Evolutionary conservation across 805 yeast genomes (phyloP), one percentile per base, ranked within the genome.

Genomic region (Kazachstania viticola): DNA sequence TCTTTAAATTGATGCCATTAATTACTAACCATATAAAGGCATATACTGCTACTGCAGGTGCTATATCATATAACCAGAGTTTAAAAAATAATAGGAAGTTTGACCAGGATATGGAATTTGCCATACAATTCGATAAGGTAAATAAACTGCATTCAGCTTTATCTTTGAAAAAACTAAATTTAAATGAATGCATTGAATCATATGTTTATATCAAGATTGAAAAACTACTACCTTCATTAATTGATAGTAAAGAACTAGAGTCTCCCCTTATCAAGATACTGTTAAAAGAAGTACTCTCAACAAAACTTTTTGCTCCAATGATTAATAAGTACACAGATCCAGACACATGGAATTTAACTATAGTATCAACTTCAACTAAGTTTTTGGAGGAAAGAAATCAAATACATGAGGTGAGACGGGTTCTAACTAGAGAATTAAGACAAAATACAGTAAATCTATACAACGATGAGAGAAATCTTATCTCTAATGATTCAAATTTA

Each of bases 381-480:
- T 68, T 79, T 9, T 60, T 87, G 48, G 74, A 74, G 39, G 93
- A 83, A 45, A 61, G 85, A 34, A 69, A 69, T 23, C 83, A 81
- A 45, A 93, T 85, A 1, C 71, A 76, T 37, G 69, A 74, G 40
- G 65, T 87, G 15, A 59, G 94, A 38, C 72, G 68, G 15, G 80
- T 82, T 1, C 58, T 85, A 22, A 78, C 76, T 39, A 68, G 72
- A 38, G 91, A 84, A 45, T 64, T 79, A 17, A 9, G 17, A 12
- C 11, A 17, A 11, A 26, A 33, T 11, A 17, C 25, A 14, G 16
- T 17, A 15, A 34, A 9, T 14, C 31, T 4, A 17, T 17, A 21
- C 7, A 8, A 7, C 7, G 11, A 8, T 7, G 9, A 36, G 35
- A 5, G n/a, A 14, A 26, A 14, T 26, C n/a, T 9, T 11, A 26